These are phyloP conservation scores for Cladorrhinum sp. DNA, from an alignment of 2,329 filamentous ascomycete species.

Conservation along the genomic window DNA sequence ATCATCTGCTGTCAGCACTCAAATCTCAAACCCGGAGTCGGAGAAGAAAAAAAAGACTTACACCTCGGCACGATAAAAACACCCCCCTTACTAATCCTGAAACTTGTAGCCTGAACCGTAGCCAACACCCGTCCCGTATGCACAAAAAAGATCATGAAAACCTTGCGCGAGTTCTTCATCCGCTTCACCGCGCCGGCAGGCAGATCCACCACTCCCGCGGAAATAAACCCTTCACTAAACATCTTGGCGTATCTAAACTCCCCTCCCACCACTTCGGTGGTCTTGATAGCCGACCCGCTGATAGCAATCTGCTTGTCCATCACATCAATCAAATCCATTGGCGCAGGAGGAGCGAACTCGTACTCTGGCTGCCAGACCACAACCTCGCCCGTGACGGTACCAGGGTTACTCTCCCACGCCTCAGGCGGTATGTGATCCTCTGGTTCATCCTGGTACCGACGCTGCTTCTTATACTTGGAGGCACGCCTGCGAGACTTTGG, in stretches of 20 bases:
- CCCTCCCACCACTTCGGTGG: conserved; percentile 58
- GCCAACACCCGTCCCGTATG: conserved; percentile 79
- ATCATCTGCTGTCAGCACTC: conserved; percentile 17
- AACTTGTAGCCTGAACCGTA: conserved; percentile 69
- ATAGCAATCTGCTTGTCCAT: conserved; percentile 56
- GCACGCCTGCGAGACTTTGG: conserved; percentile 27
- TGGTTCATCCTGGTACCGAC: conserved; percentile 27
- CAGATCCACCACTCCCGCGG: conserved; percentile 84
- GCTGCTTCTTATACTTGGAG: conserved; percentile 12
- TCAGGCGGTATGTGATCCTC: conserved; percentile 39
- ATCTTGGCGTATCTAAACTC: conserved; percentile 89
- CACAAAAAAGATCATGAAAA: conserved; percentile 97
- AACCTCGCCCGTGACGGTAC: conserved; percentile 61
- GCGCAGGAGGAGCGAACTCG: conserved; percentile 50
- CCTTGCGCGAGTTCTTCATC: conserved; percentile 87
- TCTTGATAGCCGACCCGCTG: conserved; percentile 53
- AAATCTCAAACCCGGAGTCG: background rate
- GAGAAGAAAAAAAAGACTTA: conserved; percentile 46
- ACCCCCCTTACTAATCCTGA: conserved; percentile 81
- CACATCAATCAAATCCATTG: conserved; percentile 54
- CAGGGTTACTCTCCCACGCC: conserved; percentile 68
- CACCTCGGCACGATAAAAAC: conserved; percentile 95
- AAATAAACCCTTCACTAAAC: conserved; percentile 79
- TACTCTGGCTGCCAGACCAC: conserved; percentile 61
- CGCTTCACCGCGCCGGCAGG: conserved; percentile 80